A percentile compares a stretch with the other conserved stretches of the same genome.
Evolutionary conservation across 768 basidiomycete species (phyloP).

Genomic region (Coprinopsis strossmayeri): DNA sequence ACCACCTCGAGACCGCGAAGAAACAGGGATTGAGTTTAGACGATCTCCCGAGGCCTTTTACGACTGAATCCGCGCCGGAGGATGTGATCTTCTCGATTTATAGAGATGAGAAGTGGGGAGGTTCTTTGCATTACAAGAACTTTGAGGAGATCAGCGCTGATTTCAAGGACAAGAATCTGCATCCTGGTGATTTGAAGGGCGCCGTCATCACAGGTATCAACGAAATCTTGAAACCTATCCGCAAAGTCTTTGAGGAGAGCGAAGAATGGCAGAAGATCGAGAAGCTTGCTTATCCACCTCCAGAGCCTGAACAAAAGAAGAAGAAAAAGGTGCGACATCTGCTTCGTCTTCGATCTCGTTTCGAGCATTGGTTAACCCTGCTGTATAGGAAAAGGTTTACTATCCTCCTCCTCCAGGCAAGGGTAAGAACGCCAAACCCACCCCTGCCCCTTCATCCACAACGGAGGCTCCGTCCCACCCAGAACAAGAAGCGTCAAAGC

Average conservation of each 20-base stretch:
- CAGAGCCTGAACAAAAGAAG: constrained; percentile 56
- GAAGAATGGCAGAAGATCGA: constrained; percentile 78
- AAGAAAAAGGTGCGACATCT: constrained; percentile 51
- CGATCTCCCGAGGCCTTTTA: constrained; percentile 53
- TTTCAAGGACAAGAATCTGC: constrained; percentile 70
- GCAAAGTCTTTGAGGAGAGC: constrained; percentile 66
- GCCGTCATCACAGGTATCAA: constrained; percentile 70
- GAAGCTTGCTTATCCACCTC: constrained; percentile 79
- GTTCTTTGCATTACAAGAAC: constrained; percentile 63
- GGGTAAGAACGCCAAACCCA: constrained; percentile 46
- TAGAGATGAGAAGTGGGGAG: constrained; percentile 78
- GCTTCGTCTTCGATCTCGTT: background rate
- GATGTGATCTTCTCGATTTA: constrained; percentile 78
- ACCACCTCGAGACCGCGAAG: background rate
- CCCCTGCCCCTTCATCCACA: constrained; percentile 7
- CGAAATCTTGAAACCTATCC: constrained; percentile 73
- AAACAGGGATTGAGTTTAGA: constrained; percentile 30
- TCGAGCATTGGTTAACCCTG: background rate
- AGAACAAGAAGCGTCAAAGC: constrained; percentile 2
- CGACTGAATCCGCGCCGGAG: constrained; percentile 60
- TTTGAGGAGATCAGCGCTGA: constrained; percentile 65
- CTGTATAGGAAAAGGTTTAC: constrained; percentile 65
- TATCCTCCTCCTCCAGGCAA: constrained; percentile 80
- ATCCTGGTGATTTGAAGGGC: constrained; percentile 86
- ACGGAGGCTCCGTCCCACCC: background rate